A percentile compares a stretch with the other conserved stretches of the same genome.
phyloP scores from a whole-genome alignment of 495 filamentous ascomycete genomes.

The Penicillium egyptiacum region DNA sequence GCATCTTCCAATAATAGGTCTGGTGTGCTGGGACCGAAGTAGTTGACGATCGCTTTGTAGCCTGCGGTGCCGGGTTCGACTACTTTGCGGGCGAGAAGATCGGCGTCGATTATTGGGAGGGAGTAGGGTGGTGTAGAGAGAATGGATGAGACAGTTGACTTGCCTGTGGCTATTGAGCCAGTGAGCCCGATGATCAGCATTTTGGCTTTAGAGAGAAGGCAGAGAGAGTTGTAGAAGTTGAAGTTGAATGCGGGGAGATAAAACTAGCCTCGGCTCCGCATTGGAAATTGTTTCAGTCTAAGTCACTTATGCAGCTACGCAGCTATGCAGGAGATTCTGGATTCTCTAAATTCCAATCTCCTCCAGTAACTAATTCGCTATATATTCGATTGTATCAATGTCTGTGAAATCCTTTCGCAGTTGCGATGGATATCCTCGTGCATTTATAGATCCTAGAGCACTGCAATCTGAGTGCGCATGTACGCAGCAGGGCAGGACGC shows the following conservation, averaged over 20 bases:
- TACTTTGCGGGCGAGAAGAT: constrained; percentile 84
- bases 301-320: not conserved
- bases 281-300: not conserved
- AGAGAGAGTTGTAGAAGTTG: not conserved
- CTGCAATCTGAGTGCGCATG: not conserved
- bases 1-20: constrained; percentile 66
- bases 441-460: not conserved
- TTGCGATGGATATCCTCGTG: not conserved
- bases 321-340: not conserved
- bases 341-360: not conserved
- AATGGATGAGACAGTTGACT: constrained; percentile 88
- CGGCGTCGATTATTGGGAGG: constrained; percentile 93
- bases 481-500: not conserved
- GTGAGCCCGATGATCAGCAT: constrained; percentile 98
- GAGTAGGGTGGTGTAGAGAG: constrained; percentile 77
- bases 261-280: constrained; percentile 21
- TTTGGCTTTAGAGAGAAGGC: not conserved
- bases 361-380: constrained; percentile 1
- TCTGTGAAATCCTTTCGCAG: not conserved
- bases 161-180: constrained; percentile 96
- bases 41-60: constrained; percentile 72
- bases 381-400: not conserved
- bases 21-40: constrained; percentile 79
- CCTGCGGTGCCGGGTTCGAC: constrained; percentile 85
- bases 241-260: constrained; percentile 23